Evolutionary conservation across 805 yeast genomes (phyloP), one percentile per base, ranked within the genome.

Genomic region (Priceomyces carsonii): DNA sequence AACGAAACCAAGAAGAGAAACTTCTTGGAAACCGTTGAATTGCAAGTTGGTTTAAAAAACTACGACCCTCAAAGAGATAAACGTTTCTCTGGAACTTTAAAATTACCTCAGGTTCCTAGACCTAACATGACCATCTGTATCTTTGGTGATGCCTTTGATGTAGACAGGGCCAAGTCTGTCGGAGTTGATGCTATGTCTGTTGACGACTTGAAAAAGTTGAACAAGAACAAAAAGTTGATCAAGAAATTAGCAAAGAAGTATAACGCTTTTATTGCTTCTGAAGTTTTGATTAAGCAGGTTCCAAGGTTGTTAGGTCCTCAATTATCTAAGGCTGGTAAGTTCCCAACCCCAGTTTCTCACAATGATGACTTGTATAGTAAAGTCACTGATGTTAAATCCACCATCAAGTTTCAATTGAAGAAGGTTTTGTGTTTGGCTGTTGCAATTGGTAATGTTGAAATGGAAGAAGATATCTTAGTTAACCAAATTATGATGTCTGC

Each of bases 311-410:
- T 93, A 70, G 99, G 99, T 80, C 99, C 99, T 73, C 96, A 91
- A 75, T 88, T 93, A 69, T 93, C 99, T 59, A 93, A 93, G 86
- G 98, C 97, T 69, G 99, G 99, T 85, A 93, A 93, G 91, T 93
- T 93, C 96, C 99, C 99, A 75, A 91, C 98, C 73, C 99, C 99
- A 77, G 99, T 93, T 62, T 93, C 99, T 53, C 99, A 93, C 86
- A 80, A 86, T 74, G 99, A 93, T 71, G 99, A 93, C 73, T 82
- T 93, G 70, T 86, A 87, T 83, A 67, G 80, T 57, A 93, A 91
- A 87, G 93, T 93, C 63, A 82, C 77, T 63, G 99, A 93, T 69
- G 98, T 93, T 63, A 90, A 85, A 80, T 90, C 99, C 55, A 93
- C 99, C 83, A 89, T 93, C 82, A 93, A 91, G 87, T 93, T 93